Conservation (phyloP, 495 filamentous ascomycete genomes). For the Aspergillus diversus region DNA sequence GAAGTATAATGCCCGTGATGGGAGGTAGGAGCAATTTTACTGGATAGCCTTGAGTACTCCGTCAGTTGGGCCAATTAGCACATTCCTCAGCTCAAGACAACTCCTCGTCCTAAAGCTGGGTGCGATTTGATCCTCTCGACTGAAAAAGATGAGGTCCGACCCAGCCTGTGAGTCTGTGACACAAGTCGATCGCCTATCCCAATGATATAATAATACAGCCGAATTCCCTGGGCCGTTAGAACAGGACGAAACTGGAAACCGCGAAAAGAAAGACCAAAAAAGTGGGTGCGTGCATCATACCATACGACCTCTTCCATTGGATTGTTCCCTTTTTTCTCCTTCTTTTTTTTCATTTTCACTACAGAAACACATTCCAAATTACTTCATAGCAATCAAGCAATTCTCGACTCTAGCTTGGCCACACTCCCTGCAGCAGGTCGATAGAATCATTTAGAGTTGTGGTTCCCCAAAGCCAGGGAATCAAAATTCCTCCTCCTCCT, state of each 20-base stretch:
- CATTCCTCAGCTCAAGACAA: not conserved
- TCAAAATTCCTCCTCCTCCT: no score
- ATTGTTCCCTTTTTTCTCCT: not conserved
- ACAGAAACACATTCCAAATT: not conserved
- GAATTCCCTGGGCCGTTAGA: not conserved
- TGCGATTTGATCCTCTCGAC: not conserved
- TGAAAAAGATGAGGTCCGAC: not conserved
- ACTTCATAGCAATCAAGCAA: not conserved
- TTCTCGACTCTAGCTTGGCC: not conserved
- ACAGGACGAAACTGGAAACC: not conserved
- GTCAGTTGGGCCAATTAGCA: not conserved
- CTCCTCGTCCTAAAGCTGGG: no score
- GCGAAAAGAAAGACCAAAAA: not conserved
- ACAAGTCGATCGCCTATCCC: not conserved
- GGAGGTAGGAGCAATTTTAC: no score
- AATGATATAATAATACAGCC: not conserved
- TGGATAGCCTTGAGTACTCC: no score
- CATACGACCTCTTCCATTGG: not conserved
- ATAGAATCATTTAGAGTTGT: no score
- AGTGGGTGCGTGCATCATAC: slow-evolving; percentile 2
- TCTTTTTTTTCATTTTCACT: slow-evolving; percentile 1
- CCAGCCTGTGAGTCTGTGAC: not conserved
- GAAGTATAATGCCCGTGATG: no score
- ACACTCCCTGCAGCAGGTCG: no score
- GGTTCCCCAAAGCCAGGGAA: no score